A percentile compares a stretch with the other conserved stretches of the same genome.
phyloP scores from a whole-genome alignment of 768 basidiomycete genomes.

The Tulasnella sp. region DNA sequence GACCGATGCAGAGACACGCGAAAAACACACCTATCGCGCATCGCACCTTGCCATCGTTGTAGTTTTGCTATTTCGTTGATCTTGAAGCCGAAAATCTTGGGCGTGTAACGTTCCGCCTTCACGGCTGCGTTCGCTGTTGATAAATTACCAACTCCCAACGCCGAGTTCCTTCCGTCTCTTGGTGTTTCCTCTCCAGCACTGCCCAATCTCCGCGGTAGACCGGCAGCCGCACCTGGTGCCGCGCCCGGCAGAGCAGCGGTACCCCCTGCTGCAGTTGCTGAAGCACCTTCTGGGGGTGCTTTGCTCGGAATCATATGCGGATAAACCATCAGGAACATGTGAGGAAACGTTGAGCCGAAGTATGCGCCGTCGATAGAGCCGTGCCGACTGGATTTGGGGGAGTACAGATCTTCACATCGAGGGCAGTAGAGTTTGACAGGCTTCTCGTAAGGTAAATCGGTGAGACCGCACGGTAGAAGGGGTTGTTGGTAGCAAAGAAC shows the following conservation, averaged over 20 bases:
- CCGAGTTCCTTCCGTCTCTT: slow-evolving; percentile 41
- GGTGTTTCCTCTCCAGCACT: slow-evolving; percentile 37
- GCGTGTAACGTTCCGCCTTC: slow-evolving; percentile 86
- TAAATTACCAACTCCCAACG: slow-evolving; percentile 49
- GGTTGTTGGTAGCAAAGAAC: slow-evolving; percentile 92
- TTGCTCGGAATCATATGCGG: slow-evolving; percentile 86
- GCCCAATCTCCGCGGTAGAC: background rate
- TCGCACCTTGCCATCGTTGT: slow-evolving; percentile 92
- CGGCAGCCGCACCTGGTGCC: slow-evolving; percentile 22
- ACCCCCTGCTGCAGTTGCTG: slow-evolving; percentile 3
- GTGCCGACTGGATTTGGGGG: slow-evolving; percentile 92
- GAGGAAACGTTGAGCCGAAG: slow-evolving; percentile 97
- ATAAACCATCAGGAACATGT: slow-evolving; percentile 94
- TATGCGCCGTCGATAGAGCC: slow-evolving; percentile 98
- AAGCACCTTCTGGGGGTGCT: slow-evolving; percentile 23
- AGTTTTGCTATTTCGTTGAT: slow-evolving; percentile 87
- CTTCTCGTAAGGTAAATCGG: slow-evolving; percentile 96
- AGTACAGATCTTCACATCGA: slow-evolving; percentile 96
- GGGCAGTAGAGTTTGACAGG: slow-evolving; percentile 98
- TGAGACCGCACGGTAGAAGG: slow-evolving; percentile 92
- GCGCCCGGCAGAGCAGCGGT: slow-evolving; percentile 14
- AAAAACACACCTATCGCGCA: slow-evolving; percentile 63
- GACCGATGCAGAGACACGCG: background rate
- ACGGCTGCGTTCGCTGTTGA: slow-evolving; percentile 74
- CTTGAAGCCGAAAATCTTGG: slow-evolving; percentile 95